These are phyloP conservation scores for Colletotrichum paranaense DNA, from an alignment of 2,329 filamentous ascomycete species.

Conservation along the genomic window DNA sequence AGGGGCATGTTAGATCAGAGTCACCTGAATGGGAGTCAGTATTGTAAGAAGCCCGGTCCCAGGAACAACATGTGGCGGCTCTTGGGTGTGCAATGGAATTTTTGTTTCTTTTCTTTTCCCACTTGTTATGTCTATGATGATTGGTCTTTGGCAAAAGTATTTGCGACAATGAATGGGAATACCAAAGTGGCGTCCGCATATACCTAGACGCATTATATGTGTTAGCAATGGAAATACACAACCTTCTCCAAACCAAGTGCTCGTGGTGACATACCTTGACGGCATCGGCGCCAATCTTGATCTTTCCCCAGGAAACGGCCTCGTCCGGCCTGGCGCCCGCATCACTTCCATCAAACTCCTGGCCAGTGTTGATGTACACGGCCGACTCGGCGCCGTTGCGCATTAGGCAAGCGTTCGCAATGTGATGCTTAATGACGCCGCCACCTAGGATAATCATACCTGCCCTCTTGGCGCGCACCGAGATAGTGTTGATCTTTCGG, in stretches of 20 bases:
- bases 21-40: too few relatives aligned
- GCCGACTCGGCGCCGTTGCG: constrained; percentile 96
- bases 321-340: constrained; percentile 95
- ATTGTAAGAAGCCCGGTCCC: neutral
- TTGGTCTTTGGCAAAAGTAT: constrained; percentile 71
- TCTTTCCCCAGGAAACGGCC: constrained; percentile 98
- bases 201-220: constrained; percentile 53
- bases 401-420: constrained; percentile 97
- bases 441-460: constrained; percentile 97
- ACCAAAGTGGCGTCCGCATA: constrained; percentile 74
- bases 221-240: neutral
- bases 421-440: constrained; percentile 97
- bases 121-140: constrained; percentile 4
- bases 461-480: constrained; percentile 85
- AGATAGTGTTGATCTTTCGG: constrained; percentile 89
- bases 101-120: neutral
- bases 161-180: constrained; percentile 75
- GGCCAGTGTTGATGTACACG: constrained; percentile 96
- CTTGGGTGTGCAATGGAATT: neutral
- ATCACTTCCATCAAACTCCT: constrained; percentile 98
- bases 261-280: constrained; percentile 76
- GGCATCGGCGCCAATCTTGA: constrained; percentile 86
- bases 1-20: neutral
- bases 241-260: neutral
- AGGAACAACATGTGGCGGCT: neutral